These are phyloP conservation scores for Crithidia brevicula DNA, from an alignment of 208 protist genomes.

Conservation along the genomic window DNA sequence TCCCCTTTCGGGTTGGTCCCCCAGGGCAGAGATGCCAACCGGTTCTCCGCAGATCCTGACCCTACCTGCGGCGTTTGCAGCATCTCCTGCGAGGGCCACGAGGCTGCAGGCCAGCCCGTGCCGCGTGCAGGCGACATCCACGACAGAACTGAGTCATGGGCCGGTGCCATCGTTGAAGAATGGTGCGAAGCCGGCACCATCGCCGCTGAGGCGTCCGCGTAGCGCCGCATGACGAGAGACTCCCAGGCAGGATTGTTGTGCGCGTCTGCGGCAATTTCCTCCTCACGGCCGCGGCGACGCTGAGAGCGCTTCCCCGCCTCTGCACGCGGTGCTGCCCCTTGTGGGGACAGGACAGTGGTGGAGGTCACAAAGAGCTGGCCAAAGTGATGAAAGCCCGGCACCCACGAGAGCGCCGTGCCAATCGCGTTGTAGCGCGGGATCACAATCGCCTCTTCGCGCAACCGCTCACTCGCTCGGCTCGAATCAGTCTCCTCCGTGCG, in stretches of 20 bases:
- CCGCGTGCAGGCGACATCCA: slow-evolving; percentile 10
- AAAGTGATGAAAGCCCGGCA: slow-evolving; percentile 44
- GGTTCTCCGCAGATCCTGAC: background rate
- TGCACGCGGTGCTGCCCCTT: background rate
- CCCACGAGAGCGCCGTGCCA: slow-evolving; percentile 38
- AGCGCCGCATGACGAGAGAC: slow-evolving; percentile 4
- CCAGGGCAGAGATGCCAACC: background rate
- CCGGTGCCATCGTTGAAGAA: background rate
- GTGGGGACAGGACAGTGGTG: slow-evolving; percentile 1
- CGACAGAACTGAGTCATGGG: slow-evolving; percentile 2
- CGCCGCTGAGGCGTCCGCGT: background rate
- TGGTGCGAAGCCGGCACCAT: background rate
- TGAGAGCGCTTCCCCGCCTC: background rate
- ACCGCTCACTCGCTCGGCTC: background rate
- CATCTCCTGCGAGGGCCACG: background rate
- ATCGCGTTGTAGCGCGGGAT: slow-evolving; percentile 36
- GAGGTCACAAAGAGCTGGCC: slow-evolving; percentile 26
- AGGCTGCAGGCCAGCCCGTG: background rate
- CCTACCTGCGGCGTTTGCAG: background rate
- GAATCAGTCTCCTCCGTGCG: slow-evolving; percentile 11
- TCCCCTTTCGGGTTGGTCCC: background rate
- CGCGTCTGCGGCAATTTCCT: background rate
- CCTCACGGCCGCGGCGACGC: slow-evolving; percentile 3
- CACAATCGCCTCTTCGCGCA: background rate
- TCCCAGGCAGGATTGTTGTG: background rate